Evolutionary conservation across 2,329 filamentous ascomycete genomes (phyloP), one percentile per base, ranked within the genome.

Genomic region (Phaeosphaeria sp.): DNA sequence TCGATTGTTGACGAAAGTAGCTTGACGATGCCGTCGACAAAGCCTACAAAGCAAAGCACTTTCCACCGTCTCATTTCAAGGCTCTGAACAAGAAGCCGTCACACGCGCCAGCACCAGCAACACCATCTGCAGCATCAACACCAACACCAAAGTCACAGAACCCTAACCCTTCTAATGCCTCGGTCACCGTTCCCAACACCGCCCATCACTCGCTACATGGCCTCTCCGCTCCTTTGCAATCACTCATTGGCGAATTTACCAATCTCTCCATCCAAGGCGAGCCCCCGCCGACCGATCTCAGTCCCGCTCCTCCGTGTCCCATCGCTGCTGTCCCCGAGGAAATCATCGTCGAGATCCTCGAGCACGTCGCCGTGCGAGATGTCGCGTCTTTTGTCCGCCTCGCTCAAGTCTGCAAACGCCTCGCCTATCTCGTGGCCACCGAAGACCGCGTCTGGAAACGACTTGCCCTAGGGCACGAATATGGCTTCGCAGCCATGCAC

Each of bases 21-120:
- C 86, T 99, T 77, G 95, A 98, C 74, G 84, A 89, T 55, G 82
- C 84, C 15, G 94, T 99, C 52, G 93, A 99, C 75, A 87, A 91
- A 69, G 84, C 86, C 55, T 99, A 97, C 80, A 91, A 91, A 69
- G 90, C 92, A 71, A 98, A 98, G 79, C 89, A 98, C 78, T 97
- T 95, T 71, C 90, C 93, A 1, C 82, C 86, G 41, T 84, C 85
- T 10, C 79, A 76, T 33, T 82, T 80, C 65, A 78, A 81, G 36
- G 48, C 30, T 2, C 20, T 9, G 17, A 11, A 17, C 17, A 42
- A 50, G 18, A 47, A 30, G 15, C 23, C n/a, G 15, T 6, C 36
- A 17, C 15, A 39, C 11, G 36, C 36, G 6, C 21, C 36, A 43
- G 55, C 55, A 23, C 58, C 55, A 53, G 46, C 50, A 22, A 47